Base-by-base conservation (phyloP, 73 alveolate species). In the Paramecium primaurelia region DNA sequence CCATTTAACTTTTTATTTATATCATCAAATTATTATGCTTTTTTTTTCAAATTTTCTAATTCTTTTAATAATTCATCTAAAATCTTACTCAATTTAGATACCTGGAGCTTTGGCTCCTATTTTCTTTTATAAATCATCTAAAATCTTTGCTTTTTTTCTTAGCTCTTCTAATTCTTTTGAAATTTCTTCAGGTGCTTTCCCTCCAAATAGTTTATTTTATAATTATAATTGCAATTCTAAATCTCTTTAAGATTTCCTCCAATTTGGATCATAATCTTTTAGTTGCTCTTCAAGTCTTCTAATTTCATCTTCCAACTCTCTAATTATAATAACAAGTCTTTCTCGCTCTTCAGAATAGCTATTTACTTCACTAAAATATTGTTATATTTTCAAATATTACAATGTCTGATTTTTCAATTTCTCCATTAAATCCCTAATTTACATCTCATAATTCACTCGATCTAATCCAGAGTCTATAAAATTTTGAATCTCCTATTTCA, bases 211-310 rank as follows among this genome's bases (percentile, higher is more conserved):
- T 73, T 40, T 34, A 18, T 32, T 73, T 73, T 73, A 37, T 32
- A 37, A 36, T 73, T 73, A 40, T 36, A 73, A 38, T 38, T 73
- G 59, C 47, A 37, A 22, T 40, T 73, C 87, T 38, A 73, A 73
- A 73, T 73, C 87, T 73, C 87, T 73, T 34, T 73, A 38, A 1
- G 87, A 34, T 37, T 34, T 37, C 36, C 73, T 80, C 91, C 91
- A 80, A 80, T 80, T 80, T 10, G 91, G 91, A 80, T 80, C 91
- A 80, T 80, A 80, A 80, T 80, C 75, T 26, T 47, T 80, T 6
- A 80, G 32, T 80, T 80, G 38, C 11, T 42, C 75, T 26, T 80
- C 91, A 2, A 45, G 8, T 26, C 75, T 80, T 45, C 49, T 20
- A 9, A 80, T 18, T 42, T 42, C 44, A 26, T 25, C 75, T 25